phyloP scores from a whole-genome alignment of 2,329 filamentous ascomycete species.

The Ascochyta viciae-villosae region DNA sequence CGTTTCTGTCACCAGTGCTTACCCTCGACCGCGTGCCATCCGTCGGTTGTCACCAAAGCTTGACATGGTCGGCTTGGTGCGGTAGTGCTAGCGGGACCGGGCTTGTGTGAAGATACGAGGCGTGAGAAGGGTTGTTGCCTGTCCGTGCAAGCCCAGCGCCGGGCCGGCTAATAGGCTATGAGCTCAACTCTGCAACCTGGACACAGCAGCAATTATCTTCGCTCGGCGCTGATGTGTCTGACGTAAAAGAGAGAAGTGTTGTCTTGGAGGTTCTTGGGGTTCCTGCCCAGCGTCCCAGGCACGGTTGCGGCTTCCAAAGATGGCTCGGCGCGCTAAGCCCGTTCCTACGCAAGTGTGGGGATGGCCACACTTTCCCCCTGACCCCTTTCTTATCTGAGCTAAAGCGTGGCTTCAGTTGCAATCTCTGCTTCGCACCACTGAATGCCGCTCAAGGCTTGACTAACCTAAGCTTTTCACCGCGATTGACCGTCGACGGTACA shows the following conservation, averaged over 20 bases:
- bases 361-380: conserved; percentile 8
- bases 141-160: neutral
- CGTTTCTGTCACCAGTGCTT: conserved; percentile 18
- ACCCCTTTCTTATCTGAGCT: conserved; percentile 16
- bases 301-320: neutral
- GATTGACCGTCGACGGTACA: neutral
- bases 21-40: conserved; percentile 6
- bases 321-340: conserved; percentile 20
- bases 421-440: conserved; percentile 18
- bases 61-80: conserved; percentile 12
- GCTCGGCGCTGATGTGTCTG: conserved; percentile 11
- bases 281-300: neutral
- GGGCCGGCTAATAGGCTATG: neutral
- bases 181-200: neutral
- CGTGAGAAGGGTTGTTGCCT: conserved; percentile 5
- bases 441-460: conserved; percentile 28
- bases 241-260: conserved; percentile 3
- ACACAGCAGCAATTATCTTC: conserved; percentile 5
- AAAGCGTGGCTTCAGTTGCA: conserved; percentile 15
- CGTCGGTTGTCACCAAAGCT: conserved; percentile 26
- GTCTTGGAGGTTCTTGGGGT: conserved; percentile 15
- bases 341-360: conserved; percentile 20
- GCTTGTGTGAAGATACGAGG: conserved; percentile 19
- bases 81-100: conserved; percentile 16
- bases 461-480: conserved; percentile 28